These are phyloP conservation scores for Candida boleticola DNA, from an alignment of 805 yeast genomes.

Conservation along the genomic window DNA sequence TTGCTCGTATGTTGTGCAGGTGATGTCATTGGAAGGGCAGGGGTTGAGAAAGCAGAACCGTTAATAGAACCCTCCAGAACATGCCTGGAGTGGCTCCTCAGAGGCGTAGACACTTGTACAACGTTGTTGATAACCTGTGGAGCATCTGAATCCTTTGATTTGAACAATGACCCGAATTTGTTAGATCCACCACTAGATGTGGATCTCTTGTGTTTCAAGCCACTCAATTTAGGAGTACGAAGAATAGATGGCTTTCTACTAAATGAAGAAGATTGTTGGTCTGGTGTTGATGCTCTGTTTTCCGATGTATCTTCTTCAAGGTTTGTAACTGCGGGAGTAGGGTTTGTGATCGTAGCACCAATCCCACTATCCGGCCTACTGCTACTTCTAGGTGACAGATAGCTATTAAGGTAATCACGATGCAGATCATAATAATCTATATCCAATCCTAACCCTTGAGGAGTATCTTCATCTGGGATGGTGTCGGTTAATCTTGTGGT, in stretches of 20 bases:
- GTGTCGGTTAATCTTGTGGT: conserved; percentile 3
- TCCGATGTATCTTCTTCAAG: conserved; percentile 22
- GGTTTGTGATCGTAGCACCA: conserved; percentile 5
- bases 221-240: conserved; percentile 26
- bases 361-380: conserved; percentile 1
- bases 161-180: conserved; percentile 33
- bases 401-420: conserved; percentile 5
- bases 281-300: not conserved
- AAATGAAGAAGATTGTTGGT: conserved; percentile 7
- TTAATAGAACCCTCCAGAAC: conserved; percentile 38
- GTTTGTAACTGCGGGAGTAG: conserved; percentile 36
- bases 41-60: conserved; percentile 39
- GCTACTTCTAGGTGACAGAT: conserved; percentile 5
- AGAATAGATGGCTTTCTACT: conserved; percentile 29
- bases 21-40: conserved; percentile 40
- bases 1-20: conserved; percentile 12
- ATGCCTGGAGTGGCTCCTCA: conserved; percentile 31
- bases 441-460: conserved; percentile 39
- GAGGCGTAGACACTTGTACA: conserved; percentile 5
- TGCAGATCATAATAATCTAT: conserved; percentile 20
- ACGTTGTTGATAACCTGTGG: conserved; percentile 5
- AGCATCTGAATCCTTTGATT: conserved; percentile 18
- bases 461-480: conserved; percentile 16
- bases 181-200: conserved; percentile 30
- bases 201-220: conserved; percentile 41